phyloP scores from a whole-genome alignment of 176 grass and related monocot species.

The Oryza punctata region DNA sequence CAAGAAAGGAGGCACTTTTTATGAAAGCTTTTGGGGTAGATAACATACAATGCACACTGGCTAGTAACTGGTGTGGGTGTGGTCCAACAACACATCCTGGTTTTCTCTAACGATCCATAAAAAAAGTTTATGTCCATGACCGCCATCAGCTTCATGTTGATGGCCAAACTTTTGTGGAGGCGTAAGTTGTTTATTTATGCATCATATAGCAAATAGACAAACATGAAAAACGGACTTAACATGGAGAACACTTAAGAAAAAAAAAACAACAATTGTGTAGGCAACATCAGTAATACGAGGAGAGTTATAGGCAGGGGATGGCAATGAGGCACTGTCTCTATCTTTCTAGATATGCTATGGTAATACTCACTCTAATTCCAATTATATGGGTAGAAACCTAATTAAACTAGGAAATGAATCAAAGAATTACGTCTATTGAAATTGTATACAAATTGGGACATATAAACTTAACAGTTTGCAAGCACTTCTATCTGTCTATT shows the following conservation, averaged over 20 bases:
- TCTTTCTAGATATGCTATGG: background rate
- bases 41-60: slow-evolving; percentile 33
- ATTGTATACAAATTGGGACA: background rate
- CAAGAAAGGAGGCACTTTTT: slow-evolving; percentile 40
- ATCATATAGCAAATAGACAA: background rate
- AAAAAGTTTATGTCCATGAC: background rate
- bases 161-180: background rate
- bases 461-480: background rate
- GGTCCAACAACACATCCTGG: slow-evolving; percentile 25
- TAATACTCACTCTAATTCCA: background rate
- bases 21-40: slow-evolving; percentile 25
- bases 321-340: background rate
- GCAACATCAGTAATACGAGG: too few relatives aligned
- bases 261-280: too few relatives aligned
- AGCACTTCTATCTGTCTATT: background rate
- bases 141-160: background rate
- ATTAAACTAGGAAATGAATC: background rate
- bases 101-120: background rate
- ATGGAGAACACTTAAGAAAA: too few relatives aligned
- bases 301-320: background rate
- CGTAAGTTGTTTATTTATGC: background rate
- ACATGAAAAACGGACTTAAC: too few relatives aligned
- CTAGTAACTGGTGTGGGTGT: background rate
- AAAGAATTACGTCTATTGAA: background rate
- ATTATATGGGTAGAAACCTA: background rate